Evolutionary conservation across 2,329 filamentous ascomycete genomes (phyloP).

Genomic region (Alternaria arbusti): DNA sequence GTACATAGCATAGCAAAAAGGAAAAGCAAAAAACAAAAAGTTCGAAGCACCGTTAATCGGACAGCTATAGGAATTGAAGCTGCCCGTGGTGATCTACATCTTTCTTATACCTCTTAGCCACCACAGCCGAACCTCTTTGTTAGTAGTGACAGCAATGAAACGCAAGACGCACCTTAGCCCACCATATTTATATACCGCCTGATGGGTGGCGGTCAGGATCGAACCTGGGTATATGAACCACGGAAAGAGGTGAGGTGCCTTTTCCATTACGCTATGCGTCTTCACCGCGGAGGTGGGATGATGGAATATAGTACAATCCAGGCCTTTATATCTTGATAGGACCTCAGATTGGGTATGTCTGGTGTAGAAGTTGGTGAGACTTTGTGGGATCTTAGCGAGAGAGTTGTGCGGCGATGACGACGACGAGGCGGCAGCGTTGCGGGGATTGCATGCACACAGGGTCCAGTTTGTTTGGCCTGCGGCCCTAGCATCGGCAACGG

Average conservation of each 20-base stretch:
- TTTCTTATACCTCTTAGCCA: neutral
- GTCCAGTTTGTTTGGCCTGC: neutral
- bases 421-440: neutral
- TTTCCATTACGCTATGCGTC: neutral
- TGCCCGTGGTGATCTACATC: neutral
- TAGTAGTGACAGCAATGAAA: neutral
- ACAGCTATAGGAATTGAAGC: neutral
- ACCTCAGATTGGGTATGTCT: neutral
- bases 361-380: neutral
- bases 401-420: neutral
- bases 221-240: neutral
- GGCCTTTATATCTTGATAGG: neutral
- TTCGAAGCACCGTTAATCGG: neutral
- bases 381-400: neutral
- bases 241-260: neutral
- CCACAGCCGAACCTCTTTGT: neutral
- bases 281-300: neutral
- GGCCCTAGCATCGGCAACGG: neutral
- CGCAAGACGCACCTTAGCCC: neutral
- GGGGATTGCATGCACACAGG: neutral
- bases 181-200: neutral
- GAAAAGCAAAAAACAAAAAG: neutral
- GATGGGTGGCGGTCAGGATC: neutral
- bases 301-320: neutral
- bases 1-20: neutral